Percentiles rank a stretch among this genome's conserved stretches.
These are phyloP conservation scores for Claviceps sp. DNA, from an alignment of 2,329 filamentous ascomycete species.

Conservation along the genomic window DNA sequence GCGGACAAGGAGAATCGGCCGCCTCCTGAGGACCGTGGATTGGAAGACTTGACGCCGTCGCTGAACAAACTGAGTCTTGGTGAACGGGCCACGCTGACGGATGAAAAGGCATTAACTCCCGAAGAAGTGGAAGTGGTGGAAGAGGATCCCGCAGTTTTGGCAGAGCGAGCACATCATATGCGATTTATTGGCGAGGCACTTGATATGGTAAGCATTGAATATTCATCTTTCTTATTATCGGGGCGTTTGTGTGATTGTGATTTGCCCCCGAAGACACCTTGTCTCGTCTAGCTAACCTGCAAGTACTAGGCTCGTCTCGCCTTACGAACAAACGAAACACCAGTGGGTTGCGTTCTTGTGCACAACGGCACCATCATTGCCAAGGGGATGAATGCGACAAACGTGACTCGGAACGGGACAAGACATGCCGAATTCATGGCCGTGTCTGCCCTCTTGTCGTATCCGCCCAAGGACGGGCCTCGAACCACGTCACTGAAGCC, in stretches of 20 bases:
- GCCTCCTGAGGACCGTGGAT: conserved; percentile 2
- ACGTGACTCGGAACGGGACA: conserved; percentile 79
- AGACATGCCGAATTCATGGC: conserved; percentile 94
- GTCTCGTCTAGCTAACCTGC: not conserved
- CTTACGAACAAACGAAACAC: conserved; percentile 77
- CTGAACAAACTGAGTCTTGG: conserved; percentile 12
- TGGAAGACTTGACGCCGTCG: conserved; percentile 4
- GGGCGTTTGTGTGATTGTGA: not conserved
- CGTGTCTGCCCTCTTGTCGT: conserved; percentile 44
- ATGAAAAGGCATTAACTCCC: not conserved
- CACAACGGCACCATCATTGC: conserved; percentile 68
- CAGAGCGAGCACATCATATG: conserved; percentile 22
- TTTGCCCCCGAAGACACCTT: not conserved
- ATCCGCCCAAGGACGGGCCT: conserved; percentile 18
- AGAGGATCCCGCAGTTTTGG: conserved; percentile 16
- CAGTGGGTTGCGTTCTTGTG: conserved; percentile 91
- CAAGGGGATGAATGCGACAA: conserved; percentile 93
- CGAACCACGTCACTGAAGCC: conserved; percentile 20
- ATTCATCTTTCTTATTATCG: not conserved
- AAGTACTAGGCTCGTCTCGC: conserved; percentile 63
- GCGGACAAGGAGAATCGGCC: conserved; percentile 20
- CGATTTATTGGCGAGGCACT: conserved; percentile 76
- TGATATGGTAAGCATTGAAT: conserved; percentile 57
- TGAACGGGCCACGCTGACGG: not conserved
- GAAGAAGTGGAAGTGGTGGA: not conserved